Conservation (phyloP, 306 rosid genomes). For the Potentilla sterilis region DNA sequence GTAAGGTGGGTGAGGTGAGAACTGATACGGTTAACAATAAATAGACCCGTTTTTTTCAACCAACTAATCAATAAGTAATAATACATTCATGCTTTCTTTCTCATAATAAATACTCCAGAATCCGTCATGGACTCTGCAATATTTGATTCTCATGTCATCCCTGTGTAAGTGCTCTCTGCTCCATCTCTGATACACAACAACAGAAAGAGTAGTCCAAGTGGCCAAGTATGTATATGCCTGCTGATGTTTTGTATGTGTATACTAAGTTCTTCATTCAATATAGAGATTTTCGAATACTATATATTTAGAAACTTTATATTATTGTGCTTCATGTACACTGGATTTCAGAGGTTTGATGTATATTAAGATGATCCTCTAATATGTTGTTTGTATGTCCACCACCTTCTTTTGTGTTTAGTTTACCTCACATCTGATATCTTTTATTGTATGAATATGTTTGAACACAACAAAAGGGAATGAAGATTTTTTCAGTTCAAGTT, state of each 20-base stretch:
- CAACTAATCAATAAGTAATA: neutral
- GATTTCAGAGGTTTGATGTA: neutral
- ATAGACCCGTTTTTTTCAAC: neutral
- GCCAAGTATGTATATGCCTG: neutral
- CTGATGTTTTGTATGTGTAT: neutral
- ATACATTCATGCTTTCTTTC: neutral
- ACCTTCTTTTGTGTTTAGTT: neutral
- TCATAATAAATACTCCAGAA: neutral
- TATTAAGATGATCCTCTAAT: neutral
- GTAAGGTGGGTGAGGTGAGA: neutral
- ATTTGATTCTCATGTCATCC: neutral
- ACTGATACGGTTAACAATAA: neutral
- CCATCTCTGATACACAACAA: neutral
- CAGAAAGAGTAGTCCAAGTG: neutral
- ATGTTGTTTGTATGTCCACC: neutral
- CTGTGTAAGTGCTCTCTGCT: neutral
- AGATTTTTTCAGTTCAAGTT: slow-evolving; percentile 58
- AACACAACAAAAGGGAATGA: slow-evolving; percentile 34
- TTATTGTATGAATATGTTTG: slow-evolving; percentile 18
- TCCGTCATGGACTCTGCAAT: neutral
- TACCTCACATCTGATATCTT: neutral
- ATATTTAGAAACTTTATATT: neutral
- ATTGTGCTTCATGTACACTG: neutral
- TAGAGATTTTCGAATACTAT: neutral
- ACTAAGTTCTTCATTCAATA: neutral